These are phyloP conservation scores for Hemisphaericaspora subhashii DNA, from an alignment of 1,139 yeast genomes.

Conservation along the genomic window DNA sequence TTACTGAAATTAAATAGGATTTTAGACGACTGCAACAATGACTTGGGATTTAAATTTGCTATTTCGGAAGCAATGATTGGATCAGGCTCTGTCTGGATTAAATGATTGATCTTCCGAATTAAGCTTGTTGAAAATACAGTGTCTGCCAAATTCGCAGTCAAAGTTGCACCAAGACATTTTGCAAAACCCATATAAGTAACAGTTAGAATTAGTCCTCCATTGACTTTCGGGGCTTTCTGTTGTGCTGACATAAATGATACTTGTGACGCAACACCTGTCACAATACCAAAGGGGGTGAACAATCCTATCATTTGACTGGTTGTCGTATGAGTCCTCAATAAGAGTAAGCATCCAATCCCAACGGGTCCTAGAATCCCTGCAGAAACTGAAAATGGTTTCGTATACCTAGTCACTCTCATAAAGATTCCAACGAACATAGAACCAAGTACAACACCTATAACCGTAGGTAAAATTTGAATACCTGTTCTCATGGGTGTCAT, in stretches of 20 bases:
- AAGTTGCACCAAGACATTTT: conserved; percentile 31
- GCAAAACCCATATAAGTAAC: conserved; percentile 32
- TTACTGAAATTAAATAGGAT: conserved; percentile 23
- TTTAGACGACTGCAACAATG: conserved; percentile 21
- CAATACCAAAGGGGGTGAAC: conserved; percentile 33
- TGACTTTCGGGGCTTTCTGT: conserved; percentile 34
- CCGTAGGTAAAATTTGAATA: conserved; percentile 34
- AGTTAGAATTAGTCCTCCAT: conserved; percentile 38
- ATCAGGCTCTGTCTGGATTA: conserved; percentile 10
- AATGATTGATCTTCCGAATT: conserved; percentile 14
- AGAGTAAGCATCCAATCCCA: conserved; percentile 33
- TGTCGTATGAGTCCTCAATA: conserved; percentile 32
- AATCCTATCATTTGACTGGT: conserved; percentile 31
- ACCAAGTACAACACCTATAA: conserved; percentile 32
- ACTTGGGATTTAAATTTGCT: conserved; percentile 13
- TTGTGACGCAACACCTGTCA: conserved; percentile 33
- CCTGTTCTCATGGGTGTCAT: conserved; percentile 39
- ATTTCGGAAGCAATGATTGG: conserved; percentile 21
- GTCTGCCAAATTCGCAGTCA: conserved; percentile 34
- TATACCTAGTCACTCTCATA: conserved; percentile 28
- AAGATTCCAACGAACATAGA: conserved; percentile 32
- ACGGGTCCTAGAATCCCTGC: conserved; percentile 29
- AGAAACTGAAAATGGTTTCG: conserved; percentile 30
- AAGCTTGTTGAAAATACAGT: conserved; percentile 33
- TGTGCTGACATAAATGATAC: conserved; percentile 29